Conservation (phyloP, 2,329 filamentous ascomycete species). For the Stagonosporopsis chrysanthemi region DNA sequence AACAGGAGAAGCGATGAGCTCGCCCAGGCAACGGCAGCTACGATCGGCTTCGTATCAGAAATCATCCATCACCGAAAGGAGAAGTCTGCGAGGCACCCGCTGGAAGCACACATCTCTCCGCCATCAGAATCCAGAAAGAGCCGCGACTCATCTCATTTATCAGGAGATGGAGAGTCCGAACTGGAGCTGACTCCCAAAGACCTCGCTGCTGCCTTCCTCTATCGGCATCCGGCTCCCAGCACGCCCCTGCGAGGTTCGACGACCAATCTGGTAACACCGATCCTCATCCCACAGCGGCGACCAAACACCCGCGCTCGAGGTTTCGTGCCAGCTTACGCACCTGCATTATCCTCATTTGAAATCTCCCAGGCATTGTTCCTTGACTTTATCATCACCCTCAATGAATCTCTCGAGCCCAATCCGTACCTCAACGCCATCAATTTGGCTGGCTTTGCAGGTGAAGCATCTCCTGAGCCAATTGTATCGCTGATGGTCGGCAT, state of each 20-base stretch:
- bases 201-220: background rate
- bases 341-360: conserved; percentile 53
- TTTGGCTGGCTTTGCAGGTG: conserved; percentile 42
- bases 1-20: background rate
- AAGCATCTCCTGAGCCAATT: conserved; percentile 14
- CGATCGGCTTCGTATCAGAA: conserved; percentile 1
- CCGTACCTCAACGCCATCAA: conserved; percentile 30
- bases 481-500: conserved; percentile 48
- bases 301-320: conserved; percentile 58
- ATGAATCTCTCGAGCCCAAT: conserved; percentile 52
- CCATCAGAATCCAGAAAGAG: background rate
- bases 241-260: background rate
- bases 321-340: conserved; percentile 63
- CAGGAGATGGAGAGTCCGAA: background rate
- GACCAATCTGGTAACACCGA: conserved; percentile 42
- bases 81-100: background rate
- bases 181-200: background rate
- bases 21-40: conserved; percentile 1
- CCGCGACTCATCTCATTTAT: background rate
- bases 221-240: background rate
- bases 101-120: background rate
- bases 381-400: conserved; percentile 58
- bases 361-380: conserved; percentile 59
- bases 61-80: conserved; percentile 1
- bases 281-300: conserved; percentile 62